phyloP scores from a whole-genome alignment of 257 asterid species.

The Solanum pennellii region DNA sequence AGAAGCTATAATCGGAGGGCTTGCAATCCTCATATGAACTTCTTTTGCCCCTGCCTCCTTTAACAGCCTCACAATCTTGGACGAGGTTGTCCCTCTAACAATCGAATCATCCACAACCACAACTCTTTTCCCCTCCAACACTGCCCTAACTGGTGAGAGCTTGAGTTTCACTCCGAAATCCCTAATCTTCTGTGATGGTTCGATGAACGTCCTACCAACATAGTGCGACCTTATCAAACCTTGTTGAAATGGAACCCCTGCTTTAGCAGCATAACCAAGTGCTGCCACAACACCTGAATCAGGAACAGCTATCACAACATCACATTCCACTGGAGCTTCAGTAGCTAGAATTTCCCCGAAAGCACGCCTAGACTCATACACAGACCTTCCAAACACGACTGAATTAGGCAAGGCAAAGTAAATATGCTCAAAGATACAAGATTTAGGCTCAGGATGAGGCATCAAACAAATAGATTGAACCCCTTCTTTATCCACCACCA shows the following conservation, averaged over 20 bases:
- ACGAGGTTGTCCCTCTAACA: conserved; percentile 85
- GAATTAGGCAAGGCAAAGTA: conserved; percentile 77
- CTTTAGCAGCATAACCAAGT: conserved; percentile 77
- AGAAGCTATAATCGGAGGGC: conserved; percentile 81
- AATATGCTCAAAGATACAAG: conserved; percentile 85
- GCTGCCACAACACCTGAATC: conserved; percentile 97
- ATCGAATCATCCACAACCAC: conserved; percentile 97
- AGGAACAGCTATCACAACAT: conserved; percentile 88
- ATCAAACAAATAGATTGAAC: conserved; percentile 44
- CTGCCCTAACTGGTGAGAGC: conserved; percentile 73
- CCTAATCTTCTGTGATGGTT: conserved; percentile 86
- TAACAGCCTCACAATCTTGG: conserved; percentile 75
- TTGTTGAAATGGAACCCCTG: conserved; percentile 84
- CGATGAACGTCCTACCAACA: conserved; percentile 88
- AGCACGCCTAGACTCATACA: conserved; percentile 57
- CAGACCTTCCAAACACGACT: conserved; percentile 65
- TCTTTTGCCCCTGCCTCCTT: conserved; percentile 92
- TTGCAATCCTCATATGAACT: conserved; percentile 89
- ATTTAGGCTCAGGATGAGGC: conserved; percentile 52
- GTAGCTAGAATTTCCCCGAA: conserved; percentile 71
- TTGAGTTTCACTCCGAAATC: conserved; percentile 91
- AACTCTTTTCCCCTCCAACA: conserved; percentile 90
- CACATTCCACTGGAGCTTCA: conserved; percentile 78
- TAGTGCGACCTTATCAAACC: conserved; percentile 87
- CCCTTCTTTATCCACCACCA: conserved; percentile 38